These are phyloP conservation scores for Citrullus mucosospermus DNA, from an alignment of 306 rosid species.

Conservation along the genomic window DNA sequence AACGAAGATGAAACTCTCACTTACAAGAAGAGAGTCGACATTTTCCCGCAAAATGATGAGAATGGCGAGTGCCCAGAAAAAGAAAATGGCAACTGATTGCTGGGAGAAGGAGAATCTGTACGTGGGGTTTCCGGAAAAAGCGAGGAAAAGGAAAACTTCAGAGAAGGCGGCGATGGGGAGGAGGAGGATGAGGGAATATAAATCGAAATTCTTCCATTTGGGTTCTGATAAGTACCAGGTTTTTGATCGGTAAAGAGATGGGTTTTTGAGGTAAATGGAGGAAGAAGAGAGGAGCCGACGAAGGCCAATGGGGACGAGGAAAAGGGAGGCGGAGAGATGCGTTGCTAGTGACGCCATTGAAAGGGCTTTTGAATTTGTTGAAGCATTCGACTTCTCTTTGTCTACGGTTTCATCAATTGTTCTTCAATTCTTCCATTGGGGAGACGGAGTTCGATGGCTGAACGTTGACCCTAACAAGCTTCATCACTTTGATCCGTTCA, in stretches of 20 bases:
- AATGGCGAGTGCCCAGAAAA: slow-evolving; percentile 54
- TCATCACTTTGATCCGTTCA: not conserved
- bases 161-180: slow-evolving; percentile 68
- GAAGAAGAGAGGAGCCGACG: slow-evolving; percentile 62
- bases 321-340: slow-evolving; percentile 53
- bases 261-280: slow-evolving; percentile 61
- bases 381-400: not conserved
- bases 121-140: slow-evolving; percentile 53
- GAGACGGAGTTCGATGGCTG: not conserved
- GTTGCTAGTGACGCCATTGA: slow-evolving; percentile 63
- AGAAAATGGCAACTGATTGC: slow-evolving; percentile 39
- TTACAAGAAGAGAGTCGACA: slow-evolving; percentile 18
- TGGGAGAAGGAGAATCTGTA: slow-evolving; percentile 52
- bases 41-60: slow-evolving; percentile 32
- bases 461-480: not conserved
- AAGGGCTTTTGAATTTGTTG: not conserved
- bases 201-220: slow-evolving; percentile 56
- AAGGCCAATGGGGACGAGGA: slow-evolving; percentile 50
- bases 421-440: not conserved
- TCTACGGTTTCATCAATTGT: not conserved
- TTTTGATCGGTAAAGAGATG: slow-evolving; percentile 61
- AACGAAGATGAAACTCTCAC: slow-evolving; percentile 23
- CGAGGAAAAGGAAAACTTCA: slow-evolving; percentile 44
- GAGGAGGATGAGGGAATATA: slow-evolving; percentile 44
- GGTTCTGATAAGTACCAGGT: slow-evolving; percentile 68